Conservation (phyloP, 257 asterid species). For the Solanum lycopersicoides region DNA sequence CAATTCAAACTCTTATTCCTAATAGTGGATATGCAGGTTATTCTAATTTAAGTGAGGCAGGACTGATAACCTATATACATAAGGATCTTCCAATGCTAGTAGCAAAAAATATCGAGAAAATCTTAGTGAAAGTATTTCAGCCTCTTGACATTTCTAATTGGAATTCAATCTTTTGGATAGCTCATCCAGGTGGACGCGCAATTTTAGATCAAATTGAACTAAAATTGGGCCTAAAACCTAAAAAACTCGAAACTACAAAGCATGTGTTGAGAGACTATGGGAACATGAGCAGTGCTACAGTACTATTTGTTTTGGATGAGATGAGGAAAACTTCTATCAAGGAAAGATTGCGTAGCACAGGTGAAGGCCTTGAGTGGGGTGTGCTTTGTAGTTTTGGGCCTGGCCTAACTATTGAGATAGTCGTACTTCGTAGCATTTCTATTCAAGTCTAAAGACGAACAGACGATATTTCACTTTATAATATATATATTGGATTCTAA, state of each 20-base stretch:
- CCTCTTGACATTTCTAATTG: conserved; percentile 5
- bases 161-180: conserved; percentile 6
- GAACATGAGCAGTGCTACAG: not conserved
- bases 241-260: not conserved
- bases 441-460: too few relatives aligned
- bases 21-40: not conserved
- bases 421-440: not conserved
- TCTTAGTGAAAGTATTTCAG: not conserved
- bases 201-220: not conserved
- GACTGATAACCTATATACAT: not conserved
- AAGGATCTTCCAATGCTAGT: not conserved
- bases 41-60: not conserved
- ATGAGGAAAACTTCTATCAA: not conserved
- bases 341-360: not conserved
- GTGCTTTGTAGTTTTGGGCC: not conserved
- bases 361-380: conserved; percentile 10
- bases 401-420: not conserved
- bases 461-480: too few relatives aligned
- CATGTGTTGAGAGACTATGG: not conserved
- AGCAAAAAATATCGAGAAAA: not conserved
- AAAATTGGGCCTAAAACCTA: not conserved
- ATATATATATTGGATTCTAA: too few relatives aligned
- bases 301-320: conserved; percentile 3
- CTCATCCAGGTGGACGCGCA: conserved; percentile 3
- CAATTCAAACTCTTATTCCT: not conserved